phyloP scores from a whole-genome alignment of 176 grass and related monocot genomes.

The Phyllostachys edulis region DNA sequence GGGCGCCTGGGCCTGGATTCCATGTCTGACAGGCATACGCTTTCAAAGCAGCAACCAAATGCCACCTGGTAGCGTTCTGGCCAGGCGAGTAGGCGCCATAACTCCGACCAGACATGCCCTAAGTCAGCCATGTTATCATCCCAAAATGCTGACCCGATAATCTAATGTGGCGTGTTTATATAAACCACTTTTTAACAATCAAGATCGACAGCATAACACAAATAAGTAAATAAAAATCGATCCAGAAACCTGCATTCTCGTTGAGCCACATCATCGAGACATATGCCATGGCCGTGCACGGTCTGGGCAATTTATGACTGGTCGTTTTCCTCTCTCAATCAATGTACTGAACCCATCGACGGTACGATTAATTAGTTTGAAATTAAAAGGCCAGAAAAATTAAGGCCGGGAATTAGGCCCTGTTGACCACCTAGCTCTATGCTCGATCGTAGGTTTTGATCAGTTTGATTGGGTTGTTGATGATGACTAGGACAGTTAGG shows the following conservation, averaged over 20 bases:
- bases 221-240: no score
- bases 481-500: not conserved
- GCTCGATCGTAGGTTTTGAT: not conserved
- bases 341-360: not conserved
- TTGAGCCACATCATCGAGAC: not conserved
- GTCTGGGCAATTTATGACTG: not conserved
- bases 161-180: not conserved
- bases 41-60: no score
- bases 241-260: not conserved
- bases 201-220: no score
- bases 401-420: not conserved
- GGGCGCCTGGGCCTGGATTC: no score
- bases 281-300: not conserved
- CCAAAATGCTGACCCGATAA: not conserved
- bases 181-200: not conserved
- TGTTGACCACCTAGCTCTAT: not conserved
- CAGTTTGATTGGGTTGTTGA: not conserved
- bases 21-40: no score
- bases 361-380: slow-evolving; percentile 4
- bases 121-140: not conserved
- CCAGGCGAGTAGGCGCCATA: no score
- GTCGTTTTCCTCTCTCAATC: not conserved
- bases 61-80: no score
- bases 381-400: not conserved
- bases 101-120: no score